Base-by-base conservation (phyloP, 805 yeast species). In the Ogataea naganishii region DNA sequence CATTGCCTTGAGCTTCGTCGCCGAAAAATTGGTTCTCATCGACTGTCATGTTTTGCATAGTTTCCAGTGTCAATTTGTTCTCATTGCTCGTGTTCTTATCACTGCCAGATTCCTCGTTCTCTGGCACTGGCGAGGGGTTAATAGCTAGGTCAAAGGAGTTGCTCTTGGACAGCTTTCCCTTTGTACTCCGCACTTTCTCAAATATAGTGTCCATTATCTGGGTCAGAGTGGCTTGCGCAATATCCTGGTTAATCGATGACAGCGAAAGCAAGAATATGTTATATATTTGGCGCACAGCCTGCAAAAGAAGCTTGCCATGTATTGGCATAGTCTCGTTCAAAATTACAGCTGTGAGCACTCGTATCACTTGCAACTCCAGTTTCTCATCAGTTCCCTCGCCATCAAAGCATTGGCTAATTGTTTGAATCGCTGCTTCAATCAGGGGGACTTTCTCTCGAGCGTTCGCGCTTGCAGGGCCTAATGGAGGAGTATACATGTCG, bases 191-290 rank as follows among this genome's bases (percentile, higher is more conserved):
- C 10, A 75, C 72, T 38, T 92, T 72, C 38, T 82, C 94, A 58
- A 85, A 92, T 8, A 88, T 79, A 7, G 83, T 76, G 32, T 77
- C 76, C 14, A 92, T 84, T 46, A 89, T 80, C 58, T 92, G 99
- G 3, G 94, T 83, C 40, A 92, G 65, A 6, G 92, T 80, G 2
- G 95, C 97, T 60, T 94, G 97, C 0, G 98, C 97, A 36, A 88
- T 77, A 1, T 86, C 82, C 57, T 92, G 98, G 49, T 86, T 89
- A 16, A 81, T 64, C 3, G 89, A 75, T 13, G 80, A 75, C 36
- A 81, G 64, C 0, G 96, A 85, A 33, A 84, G 69, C 24, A 92
- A 79, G 47, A 89, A 94, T 17, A 94, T 82, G 51, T 86, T 88
- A 60, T 92, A 92, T 17, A 89, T 84, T 47, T 84, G 95, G 53